These are phyloP conservation scores for Tricholoma matsutake DNA, from an alignment of 768 basidiomycete species.

Conservation along the genomic window DNA sequence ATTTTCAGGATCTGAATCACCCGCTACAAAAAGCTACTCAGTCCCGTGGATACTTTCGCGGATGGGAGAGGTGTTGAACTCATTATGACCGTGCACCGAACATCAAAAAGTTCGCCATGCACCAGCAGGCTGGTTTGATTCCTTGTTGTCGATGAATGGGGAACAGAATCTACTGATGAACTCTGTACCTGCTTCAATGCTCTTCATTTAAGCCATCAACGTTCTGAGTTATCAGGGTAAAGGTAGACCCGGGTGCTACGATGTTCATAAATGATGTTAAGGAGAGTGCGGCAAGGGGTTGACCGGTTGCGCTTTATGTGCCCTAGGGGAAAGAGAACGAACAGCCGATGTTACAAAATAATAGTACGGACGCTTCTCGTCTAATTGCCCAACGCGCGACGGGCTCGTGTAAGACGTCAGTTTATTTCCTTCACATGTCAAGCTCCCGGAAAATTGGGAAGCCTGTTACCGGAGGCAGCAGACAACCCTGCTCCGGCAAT, in stretches of 20 bases:
- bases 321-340: conserved; percentile 30
- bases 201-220: conserved; percentile 48
- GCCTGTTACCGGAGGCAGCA: conserved; percentile 24
- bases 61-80: conserved; percentile 43
- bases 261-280: conserved; percentile 32
- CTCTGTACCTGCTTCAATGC: conserved; percentile 31
- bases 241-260: conserved; percentile 41
- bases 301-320: conserved; percentile 42
- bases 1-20: conserved; percentile 35
- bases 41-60: conserved; percentile 44
- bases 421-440: conserved; percentile 48
- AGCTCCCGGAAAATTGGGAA: conserved; percentile 51
- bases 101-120: conserved; percentile 59
- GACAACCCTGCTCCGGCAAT: conserved; percentile 23
- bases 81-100: conserved; percentile 39
- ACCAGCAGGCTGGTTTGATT: conserved; percentile 39
- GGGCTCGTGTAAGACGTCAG: too few species aligned
- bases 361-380: conserved; percentile 42
- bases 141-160: not conserved
- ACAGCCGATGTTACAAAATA: not conserved
- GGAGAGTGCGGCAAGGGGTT: conserved; percentile 46
- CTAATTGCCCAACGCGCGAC: conserved; percentile 62
- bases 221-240: conserved; percentile 58
- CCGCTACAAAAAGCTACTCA: conserved; percentile 34
- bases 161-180: not conserved